phyloP scores from a whole-genome alignment of 2,329 filamentous ascomycete genomes.

The Botrytis porri region DNA sequence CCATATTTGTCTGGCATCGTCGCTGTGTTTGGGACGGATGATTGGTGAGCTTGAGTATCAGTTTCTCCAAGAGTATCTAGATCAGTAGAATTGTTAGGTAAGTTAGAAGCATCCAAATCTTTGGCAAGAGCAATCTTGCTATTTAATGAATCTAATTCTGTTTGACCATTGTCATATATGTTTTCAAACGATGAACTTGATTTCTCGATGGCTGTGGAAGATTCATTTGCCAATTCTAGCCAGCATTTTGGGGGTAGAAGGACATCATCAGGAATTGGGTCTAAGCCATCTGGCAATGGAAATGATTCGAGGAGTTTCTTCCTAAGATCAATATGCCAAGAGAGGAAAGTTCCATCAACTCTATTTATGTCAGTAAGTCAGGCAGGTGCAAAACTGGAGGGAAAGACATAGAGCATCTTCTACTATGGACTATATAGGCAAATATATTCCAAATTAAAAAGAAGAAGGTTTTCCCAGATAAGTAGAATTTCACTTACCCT shows the following conservation, averaged over 20 bases:
- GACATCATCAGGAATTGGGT: constrained; percentile 70
- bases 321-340: constrained; percentile 70
- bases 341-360: constrained; percentile 75
- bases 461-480: not conserved
- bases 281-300: constrained; percentile 64
- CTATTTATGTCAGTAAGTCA: constrained; percentile 43
- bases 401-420: not conserved
- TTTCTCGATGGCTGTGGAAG: not conserved
- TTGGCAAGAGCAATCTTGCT: not conserved
- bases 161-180: not conserved
- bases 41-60: not conserved
- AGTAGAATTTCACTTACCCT: constrained; percentile 57
- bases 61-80: not conserved
- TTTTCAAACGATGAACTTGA: not conserved
- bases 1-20: not conserved
- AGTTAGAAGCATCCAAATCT: not conserved
- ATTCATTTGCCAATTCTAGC: constrained; percentile 13
- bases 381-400: not conserved
- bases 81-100: not conserved
- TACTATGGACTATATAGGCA: not conserved
- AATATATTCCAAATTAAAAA: not conserved
- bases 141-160: not conserved
- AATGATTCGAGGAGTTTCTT: constrained; percentile 63
- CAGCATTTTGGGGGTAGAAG: constrained; percentile 64
- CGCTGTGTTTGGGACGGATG: not conserved